Percentiles rank a stretch among this genome's conserved stretches.
phyloP scores from a whole-genome alignment of 305 asterid genomes.

The Ilex paraguariensis region DNA sequence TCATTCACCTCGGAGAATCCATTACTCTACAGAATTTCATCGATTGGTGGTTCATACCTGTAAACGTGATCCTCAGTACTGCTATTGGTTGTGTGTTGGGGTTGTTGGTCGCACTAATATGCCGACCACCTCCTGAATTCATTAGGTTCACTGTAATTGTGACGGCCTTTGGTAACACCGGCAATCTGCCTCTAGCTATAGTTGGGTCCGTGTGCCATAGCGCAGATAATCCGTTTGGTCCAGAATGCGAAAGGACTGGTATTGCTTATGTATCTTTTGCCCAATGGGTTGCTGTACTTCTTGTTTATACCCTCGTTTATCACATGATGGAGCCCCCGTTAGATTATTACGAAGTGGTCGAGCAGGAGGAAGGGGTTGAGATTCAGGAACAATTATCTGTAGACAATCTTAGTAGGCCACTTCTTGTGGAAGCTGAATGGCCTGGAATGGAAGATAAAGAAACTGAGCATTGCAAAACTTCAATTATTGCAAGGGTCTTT shows the following conservation, averaged over 20 bases:
- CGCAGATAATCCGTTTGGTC: conserved; percentile 63
- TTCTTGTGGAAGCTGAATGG: conserved; percentile 97
- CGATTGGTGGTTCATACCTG: conserved; percentile 91
- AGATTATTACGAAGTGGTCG: conserved; percentile 52
- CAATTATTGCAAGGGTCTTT: conserved; percentile 70
- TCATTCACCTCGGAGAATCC: conserved; percentile 76
- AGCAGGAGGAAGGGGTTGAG: conserved; percentile 34
- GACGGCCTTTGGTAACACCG: conserved; percentile 94
- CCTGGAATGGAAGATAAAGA: conserved; percentile 93
- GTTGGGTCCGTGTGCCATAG: conserved; percentile 83
- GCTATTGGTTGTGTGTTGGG: conserved; percentile 77
- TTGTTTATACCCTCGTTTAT: conserved; percentile 85
- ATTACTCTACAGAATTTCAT: conserved; percentile 59
- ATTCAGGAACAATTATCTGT: conserved; percentile 42
- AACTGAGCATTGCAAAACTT: conserved; percentile 76
- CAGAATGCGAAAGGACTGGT: conserved; percentile 46
- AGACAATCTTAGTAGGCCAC: conserved; percentile 72
- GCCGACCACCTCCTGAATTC: conserved; percentile 75
- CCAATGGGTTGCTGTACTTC: conserved; percentile 89
- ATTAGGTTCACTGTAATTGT: conserved; percentile 69
- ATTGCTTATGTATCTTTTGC: conserved; percentile 88
- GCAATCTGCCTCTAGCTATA: conserved; percentile 79
- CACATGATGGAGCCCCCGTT: conserved; percentile 99
- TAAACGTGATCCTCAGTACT: conserved; percentile 78
- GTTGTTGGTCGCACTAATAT: conserved; percentile 50